Conservation (phyloP, 2,329 filamentous ascomycete genomes). For the Ciborinia camelliae region DNA sequence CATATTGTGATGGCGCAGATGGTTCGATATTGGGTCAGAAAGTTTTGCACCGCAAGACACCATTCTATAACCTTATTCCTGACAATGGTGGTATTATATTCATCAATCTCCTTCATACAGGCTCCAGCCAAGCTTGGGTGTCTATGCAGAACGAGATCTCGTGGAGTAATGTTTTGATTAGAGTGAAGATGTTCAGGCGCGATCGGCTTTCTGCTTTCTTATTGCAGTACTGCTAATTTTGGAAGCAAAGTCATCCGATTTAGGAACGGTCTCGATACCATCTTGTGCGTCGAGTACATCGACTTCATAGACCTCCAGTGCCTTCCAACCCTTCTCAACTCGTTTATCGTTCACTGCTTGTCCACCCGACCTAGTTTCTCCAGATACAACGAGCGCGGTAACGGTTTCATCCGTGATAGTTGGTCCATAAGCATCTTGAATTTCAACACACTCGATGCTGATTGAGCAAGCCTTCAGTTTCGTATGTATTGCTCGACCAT, state of each 20-base stretch:
- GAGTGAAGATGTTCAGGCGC: conserved; percentile 24
- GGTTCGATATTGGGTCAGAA: neutral
- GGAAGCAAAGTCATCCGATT: conserved; percentile 62
- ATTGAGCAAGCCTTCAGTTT: conserved; percentile 58
- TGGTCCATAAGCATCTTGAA: conserved; percentile 85
- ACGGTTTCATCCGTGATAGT: conserved; percentile 80
- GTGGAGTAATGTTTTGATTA: conserved; percentile 15
- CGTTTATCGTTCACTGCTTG: conserved; percentile 83
- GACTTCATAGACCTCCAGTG: conserved; percentile 80
- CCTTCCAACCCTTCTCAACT: conserved; percentile 68
- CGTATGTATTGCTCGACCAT: conserved; percentile 53
- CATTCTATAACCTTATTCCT: conserved; percentile 3
- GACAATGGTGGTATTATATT: conserved; percentile 4
- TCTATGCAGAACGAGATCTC: neutral
- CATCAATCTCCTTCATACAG: conserved; percentile 3
- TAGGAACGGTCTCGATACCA: conserved; percentile 43
- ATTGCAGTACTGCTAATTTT: conserved; percentile 95
- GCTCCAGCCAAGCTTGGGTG: neutral
- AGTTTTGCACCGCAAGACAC: conserved; percentile 2
- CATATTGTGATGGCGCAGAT: conserved; percentile 16
- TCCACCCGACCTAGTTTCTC: conserved; percentile 81
- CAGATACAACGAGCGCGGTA: conserved; percentile 78
- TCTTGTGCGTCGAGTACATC: conserved; percentile 75
- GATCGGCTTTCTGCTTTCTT: conserved; percentile 47
- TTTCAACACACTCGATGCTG: conserved; percentile 73